phyloP scores from a whole-genome alignment of 2,329 filamentous ascomycete species.

The Sordariomycetes sp. region DNA sequence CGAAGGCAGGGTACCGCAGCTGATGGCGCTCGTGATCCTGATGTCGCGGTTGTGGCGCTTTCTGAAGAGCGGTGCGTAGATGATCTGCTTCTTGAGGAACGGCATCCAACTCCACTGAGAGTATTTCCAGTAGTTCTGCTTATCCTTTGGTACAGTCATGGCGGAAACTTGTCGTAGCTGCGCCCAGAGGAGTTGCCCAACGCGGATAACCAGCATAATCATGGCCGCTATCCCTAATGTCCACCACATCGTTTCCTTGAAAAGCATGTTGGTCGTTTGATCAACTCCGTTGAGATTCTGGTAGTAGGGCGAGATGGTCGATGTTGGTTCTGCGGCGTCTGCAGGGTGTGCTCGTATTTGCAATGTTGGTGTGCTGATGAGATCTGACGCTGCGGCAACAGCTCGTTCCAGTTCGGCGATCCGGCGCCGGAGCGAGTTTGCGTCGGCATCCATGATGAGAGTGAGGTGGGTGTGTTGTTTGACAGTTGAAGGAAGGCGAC shows the following conservation, averaged over 20 bases:
- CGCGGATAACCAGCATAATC: conserved; percentile 41
- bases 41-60: conserved; percentile 63
- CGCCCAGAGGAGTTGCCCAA: conserved; percentile 44
- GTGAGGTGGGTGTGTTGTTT: neutral
- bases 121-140: conserved; percentile 50
- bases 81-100: conserved; percentile 49
- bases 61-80: conserved; percentile 51
- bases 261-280: conserved; percentile 46
- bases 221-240: conserved; percentile 47
- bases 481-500: too few species aligned
- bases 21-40: conserved; percentile 48
- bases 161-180: conserved; percentile 50
- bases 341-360: neutral
- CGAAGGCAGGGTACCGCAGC: conserved; percentile 55
- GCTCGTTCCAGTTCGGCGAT: neutral
- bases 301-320: conserved; percentile 46
- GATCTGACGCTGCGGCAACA: neutral
- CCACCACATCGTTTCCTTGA: conserved; percentile 51
- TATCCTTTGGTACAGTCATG: conserved; percentile 41
- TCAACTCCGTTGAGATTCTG: conserved; percentile 51
- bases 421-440: neutral
- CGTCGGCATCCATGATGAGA: neutral
- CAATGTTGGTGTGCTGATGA: neutral
- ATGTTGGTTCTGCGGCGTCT: conserved; percentile 21
- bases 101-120: conserved; percentile 54